Conservation (phyloP, 495 filamentous ascomycete species). For the Aspergillus nidulans region DNA sequence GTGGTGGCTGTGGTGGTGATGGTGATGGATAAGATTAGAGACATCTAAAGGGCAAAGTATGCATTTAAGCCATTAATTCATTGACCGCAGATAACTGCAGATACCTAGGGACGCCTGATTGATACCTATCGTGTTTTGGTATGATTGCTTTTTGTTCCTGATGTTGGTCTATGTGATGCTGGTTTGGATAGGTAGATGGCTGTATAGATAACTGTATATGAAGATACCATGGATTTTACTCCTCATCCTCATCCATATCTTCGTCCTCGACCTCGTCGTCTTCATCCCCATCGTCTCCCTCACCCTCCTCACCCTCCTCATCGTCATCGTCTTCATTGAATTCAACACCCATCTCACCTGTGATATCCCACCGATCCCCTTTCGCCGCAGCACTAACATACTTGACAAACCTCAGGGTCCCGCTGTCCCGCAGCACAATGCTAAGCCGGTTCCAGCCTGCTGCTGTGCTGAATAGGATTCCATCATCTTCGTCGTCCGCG, state of each 20-base stretch:
- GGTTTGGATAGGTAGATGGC: too few relatives aligned
- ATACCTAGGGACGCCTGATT: too few relatives aligned
- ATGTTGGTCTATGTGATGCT: too few relatives aligned
- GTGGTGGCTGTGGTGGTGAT: too few relatives aligned
- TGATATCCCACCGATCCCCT: constrained; percentile 92
- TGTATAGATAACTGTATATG: constrained; percentile 6
- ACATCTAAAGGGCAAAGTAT: too few relatives aligned
- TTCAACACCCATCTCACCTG: constrained; percentile 53
- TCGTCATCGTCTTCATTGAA: constrained; percentile 41
- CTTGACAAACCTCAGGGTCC: constrained; percentile 89
- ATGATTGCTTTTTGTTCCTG: too few relatives aligned
- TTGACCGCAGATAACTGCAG: too few relatives aligned
- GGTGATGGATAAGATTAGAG: too few relatives aligned
- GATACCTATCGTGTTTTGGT: too few relatives aligned
- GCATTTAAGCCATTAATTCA: too few relatives aligned
- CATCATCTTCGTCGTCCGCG: constrained; percentile 77
- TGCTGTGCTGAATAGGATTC: constrained; percentile 83
- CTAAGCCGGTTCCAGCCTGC: constrained; percentile 86
- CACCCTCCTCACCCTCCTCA: constrained; percentile 29
- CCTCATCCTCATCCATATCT: constrained; percentile 13
- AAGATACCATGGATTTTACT: too few relatives aligned
- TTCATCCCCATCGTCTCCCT: constrained; percentile 22
- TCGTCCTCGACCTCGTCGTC: constrained; percentile 16
- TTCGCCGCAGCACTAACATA: constrained; percentile 78
- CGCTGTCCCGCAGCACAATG: constrained; percentile 82